A percentile compares a stretch with the other conserved stretches of the same genome.
Evolutionary conservation across 805 yeast genomes (phyloP).

Genomic region (Babjeviella inositovora): DNA sequence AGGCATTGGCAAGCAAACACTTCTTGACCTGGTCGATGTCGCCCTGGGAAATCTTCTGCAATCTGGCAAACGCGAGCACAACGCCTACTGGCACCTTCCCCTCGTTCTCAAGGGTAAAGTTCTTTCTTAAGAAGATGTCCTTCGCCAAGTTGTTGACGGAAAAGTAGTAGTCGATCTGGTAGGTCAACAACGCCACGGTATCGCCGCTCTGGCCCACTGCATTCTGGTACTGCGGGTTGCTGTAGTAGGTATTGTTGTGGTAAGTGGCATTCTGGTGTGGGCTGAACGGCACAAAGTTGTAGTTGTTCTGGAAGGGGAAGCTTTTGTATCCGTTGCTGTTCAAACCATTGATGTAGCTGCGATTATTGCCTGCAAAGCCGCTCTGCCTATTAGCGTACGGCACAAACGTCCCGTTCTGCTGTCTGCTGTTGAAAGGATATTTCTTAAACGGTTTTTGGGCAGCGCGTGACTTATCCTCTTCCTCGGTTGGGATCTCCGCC

Average conservation of each 20-base stretch:
- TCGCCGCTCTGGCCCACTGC: constrained; percentile 4
- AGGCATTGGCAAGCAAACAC: too few species aligned
- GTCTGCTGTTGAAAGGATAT: constrained; percentile 7
- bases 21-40: too few species aligned
- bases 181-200: constrained; percentile 10
- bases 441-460: constrained; percentile 3
- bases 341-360: background rate
- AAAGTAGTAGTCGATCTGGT: constrained; percentile 83
- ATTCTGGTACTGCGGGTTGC: constrained; percentile 6
- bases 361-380: background rate
- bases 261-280: constrained; percentile 5
- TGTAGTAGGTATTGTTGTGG: constrained; percentile 5
- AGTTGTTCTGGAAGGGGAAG: constrained; percentile 8
- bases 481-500: constrained; percentile 1
- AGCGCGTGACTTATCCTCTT: background rate
- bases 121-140: constrained; percentile 69
- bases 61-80: too few species aligned
- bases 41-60: too few species aligned
- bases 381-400: background rate
- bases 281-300: constrained; percentile 5
- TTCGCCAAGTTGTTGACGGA: constrained; percentile 75
- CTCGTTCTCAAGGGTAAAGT: constrained; percentile 18
- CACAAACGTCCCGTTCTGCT: constrained; percentile 4
- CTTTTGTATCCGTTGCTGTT: background rate
- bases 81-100: too few species aligned